These are phyloP conservation scores for Huntiella abstrusa DNA, from an alignment of 2,329 filamentous ascomycete genomes.

Conservation along the genomic window DNA sequence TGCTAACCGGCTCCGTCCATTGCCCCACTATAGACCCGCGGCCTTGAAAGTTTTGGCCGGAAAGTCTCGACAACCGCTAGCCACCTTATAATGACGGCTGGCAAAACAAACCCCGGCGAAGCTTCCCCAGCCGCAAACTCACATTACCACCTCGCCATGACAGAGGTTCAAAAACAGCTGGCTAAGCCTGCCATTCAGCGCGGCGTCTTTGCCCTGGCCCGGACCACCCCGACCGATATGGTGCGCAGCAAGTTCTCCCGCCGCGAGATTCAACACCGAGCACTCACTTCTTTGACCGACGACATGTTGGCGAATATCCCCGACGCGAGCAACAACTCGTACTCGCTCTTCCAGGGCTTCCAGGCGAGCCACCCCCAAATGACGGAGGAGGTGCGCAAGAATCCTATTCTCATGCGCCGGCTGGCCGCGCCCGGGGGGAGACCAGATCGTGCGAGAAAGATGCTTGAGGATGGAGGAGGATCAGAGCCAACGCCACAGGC, in stretches of 20 bases:
- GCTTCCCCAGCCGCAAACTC: conserved; percentile 26
- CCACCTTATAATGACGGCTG: conserved; percentile 59
- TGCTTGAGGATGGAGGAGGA: conserved; percentile 44
- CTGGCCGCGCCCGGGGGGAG: conserved; percentile 1
- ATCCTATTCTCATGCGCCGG: conserved; percentile 33
- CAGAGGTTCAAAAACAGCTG: conserved; percentile 75
- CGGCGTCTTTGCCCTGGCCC: conserved; percentile 77
- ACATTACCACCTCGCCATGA: conserved; percentile 68
- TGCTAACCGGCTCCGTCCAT: conserved; percentile 1
- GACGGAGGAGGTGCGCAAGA: conserved; percentile 50
- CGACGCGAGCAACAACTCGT: conserved; percentile 55
- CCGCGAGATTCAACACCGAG: conserved; percentile 83
- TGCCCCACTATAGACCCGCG: conserved; percentile 43
- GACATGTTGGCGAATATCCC: conserved; percentile 80
- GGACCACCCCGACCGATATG: conserved; percentile 81
- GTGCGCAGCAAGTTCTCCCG: conserved; percentile 82
- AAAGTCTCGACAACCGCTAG: conserved; percentile 89
- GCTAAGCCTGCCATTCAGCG: conserved; percentile 68
- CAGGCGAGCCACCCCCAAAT: conserved; percentile 66
- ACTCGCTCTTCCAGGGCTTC: conserved; percentile 93
- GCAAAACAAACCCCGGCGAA: conserved; percentile 22
- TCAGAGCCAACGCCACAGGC: conserved; percentile 40
- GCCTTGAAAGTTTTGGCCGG: conserved; percentile 78
- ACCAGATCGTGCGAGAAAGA: conserved; percentile 55
- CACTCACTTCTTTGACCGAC: conserved; percentile 72